Percentiles rank a stretch among this genome's conserved stretches.
Conservation (phyloP, 495 filamentous ascomycete genomes). For the Sabuloglossum arenarium region DNA sequence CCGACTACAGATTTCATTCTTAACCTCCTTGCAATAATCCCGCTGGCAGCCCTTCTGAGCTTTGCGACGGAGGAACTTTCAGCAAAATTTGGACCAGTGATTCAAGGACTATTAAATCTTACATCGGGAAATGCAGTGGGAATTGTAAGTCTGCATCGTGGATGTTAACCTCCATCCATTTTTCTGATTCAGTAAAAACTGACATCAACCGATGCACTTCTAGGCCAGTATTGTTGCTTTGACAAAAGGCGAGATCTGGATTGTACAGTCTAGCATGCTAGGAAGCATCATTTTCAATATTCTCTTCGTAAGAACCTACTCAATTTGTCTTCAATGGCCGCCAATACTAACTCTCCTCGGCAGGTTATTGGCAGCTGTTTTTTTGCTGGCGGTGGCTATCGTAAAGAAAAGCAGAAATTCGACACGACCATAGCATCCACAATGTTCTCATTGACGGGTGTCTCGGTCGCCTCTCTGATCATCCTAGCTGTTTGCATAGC, state of each 20-base stretch:
- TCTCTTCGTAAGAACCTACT: conserved; percentile 35
- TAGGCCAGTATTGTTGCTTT: conserved; percentile 90
- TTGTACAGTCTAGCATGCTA: conserved; percentile 95
- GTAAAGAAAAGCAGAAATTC: conserved; percentile 52
- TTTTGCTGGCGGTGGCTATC: conserved; percentile 65
- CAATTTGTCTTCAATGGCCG: not conserved
- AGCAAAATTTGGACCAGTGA: conserved; percentile 61
- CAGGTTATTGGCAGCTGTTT: conserved; percentile 85
- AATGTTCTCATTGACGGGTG: conserved; percentile 88
- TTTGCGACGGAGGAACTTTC: conserved; percentile 92
- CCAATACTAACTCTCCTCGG: not conserved
- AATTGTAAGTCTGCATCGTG: conserved; percentile 46
- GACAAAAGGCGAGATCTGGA: conserved; percentile 65
- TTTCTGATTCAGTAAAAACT: too few relatives aligned
- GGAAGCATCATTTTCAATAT: conserved; percentile 94
- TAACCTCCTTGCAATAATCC: conserved; percentile 93
- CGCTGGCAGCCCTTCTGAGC: conserved; percentile 75
- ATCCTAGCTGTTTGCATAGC: conserved; percentile 63
- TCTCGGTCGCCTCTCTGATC: conserved; percentile 77
- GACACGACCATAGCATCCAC: conserved; percentile 78
- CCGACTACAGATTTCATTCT: conserved; percentile 61
- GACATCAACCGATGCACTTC: not conserved
- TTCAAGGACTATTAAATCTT: conserved; percentile 86
- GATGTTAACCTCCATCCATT: not conserved
- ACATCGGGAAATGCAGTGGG: conserved; percentile 98